phyloP scores from a whole-genome alignment of 306 rosid genomes.

The Oxytropis ochrocephala region DNA sequence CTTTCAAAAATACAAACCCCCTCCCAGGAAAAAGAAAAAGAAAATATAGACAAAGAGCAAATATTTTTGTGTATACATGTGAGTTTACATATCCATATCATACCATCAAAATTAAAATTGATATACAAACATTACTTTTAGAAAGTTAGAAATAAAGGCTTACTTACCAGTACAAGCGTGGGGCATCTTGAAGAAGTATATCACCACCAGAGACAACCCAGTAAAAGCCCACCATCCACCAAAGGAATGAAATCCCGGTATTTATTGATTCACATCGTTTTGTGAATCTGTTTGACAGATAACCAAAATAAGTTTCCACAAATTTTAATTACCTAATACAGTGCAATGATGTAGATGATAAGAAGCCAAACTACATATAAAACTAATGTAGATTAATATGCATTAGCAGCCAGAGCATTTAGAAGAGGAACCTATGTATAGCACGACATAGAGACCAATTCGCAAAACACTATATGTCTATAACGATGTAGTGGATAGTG shows the following conservation, averaged over 20 bases:
- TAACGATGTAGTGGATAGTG: too few relatives aligned
- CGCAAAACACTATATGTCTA: too few relatives aligned
- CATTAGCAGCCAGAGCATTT: slow-evolving; percentile 14
- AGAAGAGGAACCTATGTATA: not conserved
- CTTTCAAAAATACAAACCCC: not conserved
- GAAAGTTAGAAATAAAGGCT: slow-evolving; percentile 19
- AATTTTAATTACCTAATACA: slow-evolving; percentile 1
- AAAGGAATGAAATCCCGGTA: slow-evolving; percentile 75
- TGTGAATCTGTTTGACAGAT: slow-evolving; percentile 37
- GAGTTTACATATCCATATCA: not conserved
- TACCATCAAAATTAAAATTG: not conserved
- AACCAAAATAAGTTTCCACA: slow-evolving; percentile 32
- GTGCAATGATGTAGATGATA: slow-evolving; percentile 10
- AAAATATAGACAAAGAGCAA: not conserved
- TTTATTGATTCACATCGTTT: slow-evolving; percentile 79
- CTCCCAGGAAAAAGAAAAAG: not conserved
- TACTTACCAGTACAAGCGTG: slow-evolving; percentile 92
- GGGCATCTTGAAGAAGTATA: slow-evolving; percentile 63
- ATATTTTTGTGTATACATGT: not conserved
- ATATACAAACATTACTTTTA: not conserved
- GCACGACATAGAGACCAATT: too few relatives aligned
- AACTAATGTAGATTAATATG: not conserved
- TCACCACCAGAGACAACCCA: slow-evolving; percentile 93
- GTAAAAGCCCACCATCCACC: slow-evolving; percentile 97
- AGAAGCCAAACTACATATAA: slow-evolving; percentile 7